Evolutionary conservation across 2,329 filamentous ascomycete species (phyloP).

Genomic region (Cladophialophora bantiana): DNA sequence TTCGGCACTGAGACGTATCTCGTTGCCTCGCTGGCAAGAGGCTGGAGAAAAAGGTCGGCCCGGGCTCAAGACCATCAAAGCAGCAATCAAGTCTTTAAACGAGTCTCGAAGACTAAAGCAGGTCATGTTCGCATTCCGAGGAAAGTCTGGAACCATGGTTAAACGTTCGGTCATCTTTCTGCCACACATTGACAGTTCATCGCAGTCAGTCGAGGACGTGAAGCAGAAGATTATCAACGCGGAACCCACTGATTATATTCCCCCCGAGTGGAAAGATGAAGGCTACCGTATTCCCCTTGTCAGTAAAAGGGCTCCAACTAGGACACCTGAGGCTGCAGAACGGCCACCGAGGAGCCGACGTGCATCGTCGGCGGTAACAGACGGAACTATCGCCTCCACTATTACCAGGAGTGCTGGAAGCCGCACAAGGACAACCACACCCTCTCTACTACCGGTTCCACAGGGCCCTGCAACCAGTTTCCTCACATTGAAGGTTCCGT

Average conservation of each 20-base stretch:
- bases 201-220: conserved; percentile 56
- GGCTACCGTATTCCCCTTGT: conserved; percentile 26
- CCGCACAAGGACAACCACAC: conserved; percentile 6
- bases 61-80: conserved; percentile 60
- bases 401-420: not conserved
- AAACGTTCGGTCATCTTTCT: conserved; percentile 60
- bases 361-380: conserved; percentile 14
- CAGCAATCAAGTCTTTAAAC: conserved; percentile 58
- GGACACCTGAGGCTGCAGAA: conserved; percentile 46
- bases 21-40: conserved; percentile 54
- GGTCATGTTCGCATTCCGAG: conserved; percentile 59
- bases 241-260: conserved; percentile 54
- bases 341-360: conserved; percentile 21
- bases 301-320: conserved; percentile 21
- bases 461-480: conserved; percentile 32
- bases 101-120: conserved; percentile 60
- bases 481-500: conserved; percentile 37
- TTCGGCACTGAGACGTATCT: conserved; percentile 45
- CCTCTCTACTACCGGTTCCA: conserved; percentile 14
- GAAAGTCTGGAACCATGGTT: conserved; percentile 55
- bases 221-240: conserved; percentile 58
- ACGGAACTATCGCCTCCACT: conserved; percentile 11
- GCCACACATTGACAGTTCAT: conserved; percentile 54
- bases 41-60: conserved; percentile 55
- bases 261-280: conserved; percentile 50